Evolutionary conservation across 495 filamentous ascomycete species (phyloP), one percentile per base, ranked within the genome.

Genomic region (Aspergillus hancockii): DNA sequence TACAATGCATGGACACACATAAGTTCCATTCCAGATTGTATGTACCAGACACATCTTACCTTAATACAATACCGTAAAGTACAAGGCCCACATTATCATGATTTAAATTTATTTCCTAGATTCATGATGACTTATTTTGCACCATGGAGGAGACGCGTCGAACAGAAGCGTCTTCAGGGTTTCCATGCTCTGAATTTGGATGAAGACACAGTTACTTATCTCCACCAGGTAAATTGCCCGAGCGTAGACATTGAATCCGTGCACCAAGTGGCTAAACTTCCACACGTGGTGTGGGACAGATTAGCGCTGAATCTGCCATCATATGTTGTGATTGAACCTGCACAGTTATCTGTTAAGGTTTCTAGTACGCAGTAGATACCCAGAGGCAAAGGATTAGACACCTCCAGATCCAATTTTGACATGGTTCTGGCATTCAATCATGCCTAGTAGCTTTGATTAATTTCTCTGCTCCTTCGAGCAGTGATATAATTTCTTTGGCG

Each of bases 261-360:
- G 46, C 52, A 60, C 58, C 52, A 58, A 63, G 64, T 64, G 65
- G 71, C 67, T 64, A 70, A 71, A 59, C 63, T 66, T 66, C 64
- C 58, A 64, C 67, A 73, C 71, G 71, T 73, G 71, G 68, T 59
- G 61, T 66, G 51, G 61, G 53, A 64, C 63, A 66, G 64, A 71
- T 67, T 67, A 58, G 62, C 66, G 46, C 52, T 38, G 21, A 28
- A 28, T n/a, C 23, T 38, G 22, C 7, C 28, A 31, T 30, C 23
- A 12, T 19, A n/a, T 38, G 22, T 16, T 40, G 19, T 52, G 25
- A 23, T 38, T 23, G 16, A n/a, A n/a, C n/a, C n/a, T n/a, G n/a
- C n/a, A n/a, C n/a, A n/a, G n/a, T n/a, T n/a, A n/a, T n/a, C 13
- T 6, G 23, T 30, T n/a, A n/a, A 16, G 13, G 23, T 34, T 8